A percentile compares a stretch with the other conserved stretches of the same genome.
Evolutionary conservation across 441 rosid genomes (phyloP).

Genomic region (Sinapis alba): DNA sequence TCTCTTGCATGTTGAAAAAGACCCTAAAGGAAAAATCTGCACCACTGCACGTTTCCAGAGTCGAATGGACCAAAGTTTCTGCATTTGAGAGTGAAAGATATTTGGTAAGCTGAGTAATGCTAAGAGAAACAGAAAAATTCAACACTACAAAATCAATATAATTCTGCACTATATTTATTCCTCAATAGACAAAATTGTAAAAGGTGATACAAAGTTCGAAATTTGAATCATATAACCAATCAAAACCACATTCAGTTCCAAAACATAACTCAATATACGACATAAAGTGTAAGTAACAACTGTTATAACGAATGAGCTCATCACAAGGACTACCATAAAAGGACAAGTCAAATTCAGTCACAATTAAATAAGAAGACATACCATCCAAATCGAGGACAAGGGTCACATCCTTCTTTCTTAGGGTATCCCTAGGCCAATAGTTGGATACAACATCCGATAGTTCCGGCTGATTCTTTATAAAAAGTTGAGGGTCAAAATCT

Average conservation of each 20-base stretch:
- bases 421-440: conserved; percentile 58
- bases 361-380: conserved; percentile 41
- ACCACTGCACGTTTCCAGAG: conserved; percentile 72
- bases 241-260: neutral
- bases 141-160: conserved; percentile 3
- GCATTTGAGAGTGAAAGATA: conserved; percentile 28
- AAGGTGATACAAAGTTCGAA: neutral
- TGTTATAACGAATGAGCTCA: neutral
- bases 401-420: conserved; percentile 63
- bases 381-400: conserved; percentile 98
- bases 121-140: neutral
- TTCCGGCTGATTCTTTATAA: conserved; percentile 80
- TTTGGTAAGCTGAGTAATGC: neutral
- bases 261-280: neutral
- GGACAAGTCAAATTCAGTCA: neutral
- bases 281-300: neutral
- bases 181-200: neutral
- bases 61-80: conserved; percentile 97
- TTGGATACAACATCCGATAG: conserved; percentile 76
- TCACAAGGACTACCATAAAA: neutral
- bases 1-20: conserved; percentile 89
- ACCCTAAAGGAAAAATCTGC: conserved; percentile 87
- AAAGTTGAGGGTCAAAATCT: conserved; percentile 80
- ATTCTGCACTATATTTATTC: neutral
- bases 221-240: neutral